phyloP scores from a whole-genome alignment of 2,329 filamentous ascomycete genomes.

The Elsinoe australis region DNA sequence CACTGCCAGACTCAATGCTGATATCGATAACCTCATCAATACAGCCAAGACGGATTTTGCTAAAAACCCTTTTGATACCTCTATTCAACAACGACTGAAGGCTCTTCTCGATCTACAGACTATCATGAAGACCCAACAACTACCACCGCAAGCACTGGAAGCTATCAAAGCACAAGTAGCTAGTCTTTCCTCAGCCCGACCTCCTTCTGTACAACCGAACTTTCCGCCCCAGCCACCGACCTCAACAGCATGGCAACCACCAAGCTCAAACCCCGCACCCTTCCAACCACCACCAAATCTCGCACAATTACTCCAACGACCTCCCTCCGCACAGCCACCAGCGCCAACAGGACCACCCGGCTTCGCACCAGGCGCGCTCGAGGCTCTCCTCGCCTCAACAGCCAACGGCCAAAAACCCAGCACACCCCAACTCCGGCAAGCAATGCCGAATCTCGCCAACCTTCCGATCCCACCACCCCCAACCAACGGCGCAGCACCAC shows the following conservation, averaged over 20 bases:
- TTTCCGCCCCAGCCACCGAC: conserved; percentile 27
- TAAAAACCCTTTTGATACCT: conserved; percentile 65
- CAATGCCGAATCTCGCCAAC: conserved; percentile 27
- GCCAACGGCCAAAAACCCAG: conserved; percentile 31
- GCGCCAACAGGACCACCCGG: conserved; percentile 24
- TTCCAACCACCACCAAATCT: conserved; percentile 20
- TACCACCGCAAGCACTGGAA: conserved; percentile 74
- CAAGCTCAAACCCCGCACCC: conserved; percentile 20
- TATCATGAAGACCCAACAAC: conserved; percentile 66
- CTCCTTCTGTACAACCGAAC: conserved; percentile 22
- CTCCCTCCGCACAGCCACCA: conserved; percentile 20
- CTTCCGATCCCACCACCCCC: conserved; percentile 21
- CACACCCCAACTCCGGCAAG: conserved; percentile 31
- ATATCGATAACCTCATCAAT: conserved; percentile 71
- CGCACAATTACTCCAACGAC: conserved; percentile 19
- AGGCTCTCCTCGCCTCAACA: conserved; percentile 30
- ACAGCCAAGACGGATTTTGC: conserved; percentile 67
- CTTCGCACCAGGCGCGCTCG: conserved; percentile 27
- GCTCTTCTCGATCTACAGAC: conserved; percentile 79
- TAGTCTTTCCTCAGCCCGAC: conserved; percentile 56
- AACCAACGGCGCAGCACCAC: conserved; percentile 14
- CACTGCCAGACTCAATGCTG: conserved; percentile 64
- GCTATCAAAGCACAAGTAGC: conserved; percentile 79
- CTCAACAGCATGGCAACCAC: conserved; percentile 26
- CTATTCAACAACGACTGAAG: conserved; percentile 70